Evolutionary conservation across 2,329 filamentous ascomycete species (phyloP).

Genomic region (Diplodia corticola): DNA sequence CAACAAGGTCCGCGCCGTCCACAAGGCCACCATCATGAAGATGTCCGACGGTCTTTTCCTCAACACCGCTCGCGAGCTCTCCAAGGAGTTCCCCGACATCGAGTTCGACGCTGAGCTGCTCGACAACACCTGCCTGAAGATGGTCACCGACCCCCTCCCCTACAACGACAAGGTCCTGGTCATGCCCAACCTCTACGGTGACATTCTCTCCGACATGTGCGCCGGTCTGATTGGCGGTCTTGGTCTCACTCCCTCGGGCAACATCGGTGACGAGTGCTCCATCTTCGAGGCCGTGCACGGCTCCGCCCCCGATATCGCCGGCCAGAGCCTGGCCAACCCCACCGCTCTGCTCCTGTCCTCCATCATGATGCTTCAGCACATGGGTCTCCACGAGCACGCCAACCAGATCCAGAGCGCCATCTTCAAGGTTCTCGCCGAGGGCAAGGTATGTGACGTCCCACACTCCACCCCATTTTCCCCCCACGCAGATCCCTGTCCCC

Average conservation of each 20-base stretch:
- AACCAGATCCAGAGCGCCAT: constrained; percentile 88
- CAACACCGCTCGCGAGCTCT: constrained; percentile 76
- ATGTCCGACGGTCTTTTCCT: constrained; percentile 99
- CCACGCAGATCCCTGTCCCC: constrained; percentile 26
- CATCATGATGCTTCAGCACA: constrained; percentile 99
- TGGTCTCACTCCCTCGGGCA: constrained; percentile 93
- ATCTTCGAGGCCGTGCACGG: constrained; percentile 99
- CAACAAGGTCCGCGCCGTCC: constrained; percentile 95
- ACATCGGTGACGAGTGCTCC: constrained; percentile 98
- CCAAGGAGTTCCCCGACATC: constrained; percentile 93
- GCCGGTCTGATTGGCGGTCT: constrained; percentile 97
- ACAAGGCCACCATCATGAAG: constrained; percentile 99
- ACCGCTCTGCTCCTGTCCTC: constrained; percentile 92
- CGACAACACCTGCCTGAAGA: constrained; percentile 99
- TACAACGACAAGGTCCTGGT: constrained; percentile 99
- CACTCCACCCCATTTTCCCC: background rate
- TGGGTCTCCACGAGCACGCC: constrained; percentile 85
- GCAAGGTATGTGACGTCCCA: constrained; percentile 63
- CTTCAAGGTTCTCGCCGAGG: constrained; percentile 92
- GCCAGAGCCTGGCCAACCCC: constrained; percentile 94
- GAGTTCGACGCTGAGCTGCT: constrained; percentile 98
- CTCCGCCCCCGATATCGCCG: constrained; percentile 93
- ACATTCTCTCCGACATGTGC: constrained; percentile 99
- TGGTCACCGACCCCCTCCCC: constrained; percentile 90
- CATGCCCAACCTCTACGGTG: constrained; percentile 96